Percentiles rank a stretch among this genome's conserved stretches.
Evolutionary conservation across 106 monocot genomes (phyloP).

Genomic region (Dioscorea dumetorum): DNA sequence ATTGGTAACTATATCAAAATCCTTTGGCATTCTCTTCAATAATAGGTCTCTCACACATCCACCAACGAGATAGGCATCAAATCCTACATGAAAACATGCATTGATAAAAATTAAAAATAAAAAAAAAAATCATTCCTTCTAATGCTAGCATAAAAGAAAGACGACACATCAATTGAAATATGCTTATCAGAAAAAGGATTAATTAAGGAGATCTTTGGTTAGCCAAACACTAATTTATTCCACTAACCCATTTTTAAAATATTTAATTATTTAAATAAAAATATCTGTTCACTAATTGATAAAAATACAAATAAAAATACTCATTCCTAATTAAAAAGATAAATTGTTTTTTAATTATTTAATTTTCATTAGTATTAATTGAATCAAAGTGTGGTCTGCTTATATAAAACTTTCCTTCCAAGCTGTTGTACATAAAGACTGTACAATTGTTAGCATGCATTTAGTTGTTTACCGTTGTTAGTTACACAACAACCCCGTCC

Average conservation of each 20-base stretch:
- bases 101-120: neutral
- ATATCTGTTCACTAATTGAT: too few species aligned
- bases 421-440: too few species aligned
- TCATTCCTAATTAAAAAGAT: too few species aligned
- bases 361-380: too few species aligned
- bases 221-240: neutral
- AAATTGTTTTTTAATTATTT: too few species aligned
- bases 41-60: constrained; percentile 95
- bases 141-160: neutral
- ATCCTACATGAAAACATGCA: constrained; percentile 33
- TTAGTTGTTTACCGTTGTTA: too few species aligned
- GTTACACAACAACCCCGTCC: too few species aligned
- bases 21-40: constrained; percentile 79
- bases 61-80: constrained; percentile 89
- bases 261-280: neutral
- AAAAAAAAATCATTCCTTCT: neutral
- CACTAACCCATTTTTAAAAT: neutral
- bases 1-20: constrained; percentile 90
- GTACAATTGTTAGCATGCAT: too few species aligned
- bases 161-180: neutral
- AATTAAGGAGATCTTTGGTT: neutral
- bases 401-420: too few species aligned
- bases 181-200: neutral
- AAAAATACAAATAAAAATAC: too few species aligned
- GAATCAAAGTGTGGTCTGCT: too few species aligned